phyloP scores from a whole-genome alignment of 192 early-diverging fungal genomes.

The Backusella tuberculispora region DNA sequence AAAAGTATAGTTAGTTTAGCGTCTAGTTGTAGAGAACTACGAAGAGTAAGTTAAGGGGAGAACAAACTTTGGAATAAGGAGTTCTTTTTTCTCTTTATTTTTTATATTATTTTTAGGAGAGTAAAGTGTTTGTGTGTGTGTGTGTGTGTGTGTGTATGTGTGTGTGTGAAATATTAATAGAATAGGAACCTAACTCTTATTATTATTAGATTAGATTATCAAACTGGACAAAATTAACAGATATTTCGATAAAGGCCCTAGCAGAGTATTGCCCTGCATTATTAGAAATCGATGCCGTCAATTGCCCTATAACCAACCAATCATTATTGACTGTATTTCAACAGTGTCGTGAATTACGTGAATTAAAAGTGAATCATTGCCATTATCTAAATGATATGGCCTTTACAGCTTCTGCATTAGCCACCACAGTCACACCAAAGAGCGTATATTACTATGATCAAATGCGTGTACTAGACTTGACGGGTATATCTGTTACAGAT shows the following conservation, averaged over 20 bases:
- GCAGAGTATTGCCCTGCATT: slow-evolving; percentile 52
- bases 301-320: slow-evolving; percentile 53
- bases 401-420: slow-evolving; percentile 39
- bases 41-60: slow-evolving; percentile 48
- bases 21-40: slow-evolving; percentile 46
- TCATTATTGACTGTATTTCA: slow-evolving; percentile 49
- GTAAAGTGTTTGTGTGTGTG: background rate
- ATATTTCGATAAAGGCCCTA: slow-evolving; percentile 49
- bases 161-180: background rate
- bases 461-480: slow-evolving; percentile 55
- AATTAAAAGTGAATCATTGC: slow-evolving; percentile 51
- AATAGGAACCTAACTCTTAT: background rate
- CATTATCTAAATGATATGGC: slow-evolving; percentile 45
- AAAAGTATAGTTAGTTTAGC: slow-evolving; percentile 49
- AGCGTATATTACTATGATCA: slow-evolving; percentile 44
- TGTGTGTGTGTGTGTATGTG: background rate
- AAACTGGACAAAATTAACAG: slow-evolving; percentile 51
- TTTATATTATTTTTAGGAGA: slow-evolving; percentile 1
- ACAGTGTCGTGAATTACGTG: slow-evolving; percentile 50
- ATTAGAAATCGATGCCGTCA: slow-evolving; percentile 56
- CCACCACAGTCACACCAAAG: background rate
- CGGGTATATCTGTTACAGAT: slow-evolving; percentile 52
- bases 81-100: slow-evolving; percentile 18
- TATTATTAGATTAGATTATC: slow-evolving; percentile 55
- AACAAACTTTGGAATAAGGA: background rate